Conservation (phyloP, 1,284 basidiomycete species). For the Sutorius eximius region DNA sequence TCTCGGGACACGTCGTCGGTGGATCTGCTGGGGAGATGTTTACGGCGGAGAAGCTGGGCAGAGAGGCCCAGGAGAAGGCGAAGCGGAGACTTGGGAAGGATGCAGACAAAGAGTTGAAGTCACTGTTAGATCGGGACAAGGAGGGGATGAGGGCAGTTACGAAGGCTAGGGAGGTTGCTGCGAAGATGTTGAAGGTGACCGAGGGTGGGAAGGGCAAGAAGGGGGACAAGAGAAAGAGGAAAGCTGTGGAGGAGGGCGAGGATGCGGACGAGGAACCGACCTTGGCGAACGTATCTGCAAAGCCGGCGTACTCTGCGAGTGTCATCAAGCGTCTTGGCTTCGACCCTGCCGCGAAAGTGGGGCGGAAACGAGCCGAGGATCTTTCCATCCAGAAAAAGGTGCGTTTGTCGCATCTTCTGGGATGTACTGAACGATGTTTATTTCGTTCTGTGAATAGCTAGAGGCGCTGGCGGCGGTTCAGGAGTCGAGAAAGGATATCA, state of each 20-base stretch:
- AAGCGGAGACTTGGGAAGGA: slow-evolving; percentile 61
- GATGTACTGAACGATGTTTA: background rate
- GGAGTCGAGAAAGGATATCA: slow-evolving; percentile 46
- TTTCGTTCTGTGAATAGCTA: slow-evolving; percentile 39
- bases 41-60: slow-evolving; percentile 65
- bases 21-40: slow-evolving; percentile 47
- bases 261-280: slow-evolving; percentile 24
- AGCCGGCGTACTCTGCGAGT: slow-evolving; percentile 59
- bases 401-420: background rate
- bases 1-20: slow-evolving; percentile 70
- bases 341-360: slow-evolving; percentile 61
- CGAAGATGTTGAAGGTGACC: slow-evolving; percentile 23
- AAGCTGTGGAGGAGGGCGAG: slow-evolving; percentile 8
- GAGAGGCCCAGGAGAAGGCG: slow-evolving; percentile 71
- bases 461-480: slow-evolving; percentile 51
- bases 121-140: slow-evolving; percentile 60
- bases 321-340: slow-evolving; percentile 72
- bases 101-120: slow-evolving; percentile 58
- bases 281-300: slow-evolving; percentile 21
- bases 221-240: slow-evolving; percentile 17
- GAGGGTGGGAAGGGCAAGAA: slow-evolving; percentile 26
- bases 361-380: slow-evolving; percentile 43
- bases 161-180: slow-evolving; percentile 50
- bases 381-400: slow-evolving; percentile 58
- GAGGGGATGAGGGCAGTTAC: slow-evolving; percentile 61